phyloP scores from a whole-genome alignment of 345 rosid species.

The Diplotaxis tenuifolia region DNA sequence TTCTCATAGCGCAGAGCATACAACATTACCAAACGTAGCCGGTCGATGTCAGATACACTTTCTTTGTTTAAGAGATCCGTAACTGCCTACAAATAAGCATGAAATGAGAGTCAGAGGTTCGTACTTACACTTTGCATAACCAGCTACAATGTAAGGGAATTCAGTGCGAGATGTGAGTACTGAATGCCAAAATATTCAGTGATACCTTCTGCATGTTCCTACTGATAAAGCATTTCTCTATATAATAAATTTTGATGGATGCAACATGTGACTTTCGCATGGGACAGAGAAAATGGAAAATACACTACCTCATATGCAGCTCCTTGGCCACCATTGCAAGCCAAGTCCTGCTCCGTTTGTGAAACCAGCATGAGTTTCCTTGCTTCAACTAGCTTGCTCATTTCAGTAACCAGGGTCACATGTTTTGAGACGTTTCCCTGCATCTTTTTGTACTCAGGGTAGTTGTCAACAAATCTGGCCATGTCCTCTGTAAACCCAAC shows the following conservation, averaged over 20 bases:
- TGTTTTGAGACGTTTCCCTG: slow-evolving; percentile 98
- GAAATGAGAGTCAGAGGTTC: slow-evolving; percentile 22
- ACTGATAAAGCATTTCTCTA: neutral
- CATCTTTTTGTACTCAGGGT: slow-evolving; percentile 95
- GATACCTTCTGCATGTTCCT: slow-evolving; percentile 8
- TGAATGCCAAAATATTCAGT: neutral
- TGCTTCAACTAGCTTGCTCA: slow-evolving; percentile 93
- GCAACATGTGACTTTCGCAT: neutral
- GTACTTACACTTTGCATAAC: slow-evolving; percentile 6
- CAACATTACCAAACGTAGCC: slow-evolving; percentile 80
- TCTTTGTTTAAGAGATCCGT: slow-evolving; percentile 82
- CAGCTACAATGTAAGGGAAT: neutral
- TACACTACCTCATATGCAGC: slow-evolving; percentile 90
- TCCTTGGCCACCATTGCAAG: slow-evolving; percentile 96
- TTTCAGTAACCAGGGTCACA: slow-evolving; percentile 92
- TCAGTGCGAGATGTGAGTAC: neutral
- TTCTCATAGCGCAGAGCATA: slow-evolving; percentile 98
- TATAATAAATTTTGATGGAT: neutral
- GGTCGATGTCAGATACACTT: slow-evolving; percentile 78
- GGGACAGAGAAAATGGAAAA: slow-evolving; percentile 1
- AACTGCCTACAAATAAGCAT: slow-evolving; percentile 69
- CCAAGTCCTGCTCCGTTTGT: slow-evolving; percentile 93
- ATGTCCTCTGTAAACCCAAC: slow-evolving; percentile 76
- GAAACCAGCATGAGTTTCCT: slow-evolving; percentile 92
- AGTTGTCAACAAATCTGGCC: slow-evolving; percentile 97